Base-by-base conservation (phyloP, 352 stramenopile species). In the Globisporangium canariense region DNA sequence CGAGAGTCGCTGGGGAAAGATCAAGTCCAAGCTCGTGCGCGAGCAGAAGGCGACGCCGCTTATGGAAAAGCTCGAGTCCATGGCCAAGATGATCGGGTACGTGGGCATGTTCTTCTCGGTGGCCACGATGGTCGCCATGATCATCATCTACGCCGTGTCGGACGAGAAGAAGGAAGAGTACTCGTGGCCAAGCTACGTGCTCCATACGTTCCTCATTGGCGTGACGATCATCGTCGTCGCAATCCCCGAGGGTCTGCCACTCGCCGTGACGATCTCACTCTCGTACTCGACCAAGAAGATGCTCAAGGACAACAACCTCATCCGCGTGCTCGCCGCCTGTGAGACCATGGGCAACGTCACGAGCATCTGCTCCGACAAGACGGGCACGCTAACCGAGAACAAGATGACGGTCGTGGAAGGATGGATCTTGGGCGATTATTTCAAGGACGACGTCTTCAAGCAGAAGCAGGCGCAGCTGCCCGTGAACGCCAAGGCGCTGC, bases 301-400 rank as follows among this genome's bases (percentile, higher is more conserved):
- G 97, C 97, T 98, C 59, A 91, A 93, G 51, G 96, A 99, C 74
- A 97, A 99, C 74, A 99, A 99, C 71, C 86, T 99, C 38, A 98
- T 99, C 38, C 97, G 97, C 54, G 90, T 99, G 30, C 78, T 99
- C 14, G 90, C 97, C 30, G 97, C 96, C 3, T 99, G 96, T 69
- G 97, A 99, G 76, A 99, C 97, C 0, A 99, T 99, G 96, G 97
- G 97, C 30, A 98, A 97, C 75, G 96, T 97, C 10, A 99, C 97
- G 3, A 99, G 93, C 60, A 99, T 99, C 69, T 99, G 96, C 74
- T 98, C 93, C 0, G 96, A 99, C 75, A 98, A 98, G 74, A 99
- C 96, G 2, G 97, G 97, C 51, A 99, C 97, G 6, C 78, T 99
- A 28, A 99, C 96, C 2, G 91, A 98, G 65, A 99, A 99, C 76